Conservation (phyloP, 139 green algal genomes). For the Trebouxia sp. region DNA sequence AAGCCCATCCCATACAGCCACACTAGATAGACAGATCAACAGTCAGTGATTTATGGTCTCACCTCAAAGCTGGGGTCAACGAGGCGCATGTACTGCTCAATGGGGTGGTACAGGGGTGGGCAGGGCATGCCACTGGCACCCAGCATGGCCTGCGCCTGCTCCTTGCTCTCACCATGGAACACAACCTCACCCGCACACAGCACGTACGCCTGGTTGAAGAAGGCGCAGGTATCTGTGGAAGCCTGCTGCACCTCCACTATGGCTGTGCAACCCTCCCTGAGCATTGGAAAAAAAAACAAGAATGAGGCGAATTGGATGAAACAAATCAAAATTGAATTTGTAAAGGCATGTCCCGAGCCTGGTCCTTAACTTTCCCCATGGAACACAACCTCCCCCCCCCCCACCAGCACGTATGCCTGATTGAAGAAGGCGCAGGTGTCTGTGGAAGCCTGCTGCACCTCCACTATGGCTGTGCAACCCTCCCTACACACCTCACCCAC, state of each 20-base stretch:
- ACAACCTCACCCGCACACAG: conserved; percentile 33
- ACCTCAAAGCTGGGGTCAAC: conserved; percentile 38
- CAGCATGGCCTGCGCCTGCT: conserved; percentile 29
- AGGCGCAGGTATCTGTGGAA: conserved; percentile 35
- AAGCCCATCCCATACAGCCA: too few relatives aligned
- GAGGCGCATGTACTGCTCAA: conserved; percentile 41
- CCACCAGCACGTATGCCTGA: conserved; percentile 16
- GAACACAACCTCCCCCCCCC: conserved; percentile 33
- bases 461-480: conserved; percentile 29
- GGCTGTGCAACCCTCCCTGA: conserved; percentile 31
- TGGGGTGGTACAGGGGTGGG: conserved; percentile 34
- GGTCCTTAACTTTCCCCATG: too few relatives aligned
- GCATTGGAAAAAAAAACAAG: too few relatives aligned
- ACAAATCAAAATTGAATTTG: too few relatives aligned
- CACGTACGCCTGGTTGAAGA: conserved; percentile 31
- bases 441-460: conserved; percentile 33
- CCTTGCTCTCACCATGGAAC: conserved; percentile 18
- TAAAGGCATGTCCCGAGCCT: too few relatives aligned
- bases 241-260: conserved; percentile 32
- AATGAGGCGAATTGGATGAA: too few relatives aligned
- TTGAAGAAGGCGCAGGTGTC: conserved; percentile 38
- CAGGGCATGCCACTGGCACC: conserved; percentile 30
- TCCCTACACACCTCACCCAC: conserved; percentile 19
- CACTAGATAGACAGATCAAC: too few relatives aligned
- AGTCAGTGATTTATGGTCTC: too few relatives aligned